Conservation (phyloP, 2,329 filamentous ascomycete species). For the Lachnellula hyalina region DNA sequence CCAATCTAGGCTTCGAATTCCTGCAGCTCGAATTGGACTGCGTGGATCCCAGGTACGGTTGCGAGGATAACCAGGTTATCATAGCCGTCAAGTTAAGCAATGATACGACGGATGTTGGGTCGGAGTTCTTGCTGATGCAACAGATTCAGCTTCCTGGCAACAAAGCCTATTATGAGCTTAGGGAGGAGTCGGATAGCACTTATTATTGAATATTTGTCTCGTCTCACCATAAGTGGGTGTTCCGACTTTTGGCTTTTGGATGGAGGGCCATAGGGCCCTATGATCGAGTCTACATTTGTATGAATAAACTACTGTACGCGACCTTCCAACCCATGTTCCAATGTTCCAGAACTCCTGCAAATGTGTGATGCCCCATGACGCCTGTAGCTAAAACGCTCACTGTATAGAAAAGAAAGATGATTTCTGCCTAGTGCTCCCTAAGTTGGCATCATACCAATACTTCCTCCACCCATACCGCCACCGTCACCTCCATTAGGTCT, state of each 20-base stretch:
- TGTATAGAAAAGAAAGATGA: neutral
- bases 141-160: neutral
- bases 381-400: neutral
- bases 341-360: neutral
- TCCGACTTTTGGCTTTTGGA: no score
- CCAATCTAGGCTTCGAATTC: neutral
- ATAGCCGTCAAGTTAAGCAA: neutral
- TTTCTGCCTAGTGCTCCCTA: constrained; percentile 6
- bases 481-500: neutral
- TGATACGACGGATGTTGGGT: neutral
- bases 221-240: no score
- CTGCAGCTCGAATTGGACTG: neutral
- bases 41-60: neutral
- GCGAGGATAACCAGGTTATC: neutral
- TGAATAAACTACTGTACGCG: neutral
- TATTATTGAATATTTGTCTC: neutral
- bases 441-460: constrained; percentile 12
- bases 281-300: neutral
- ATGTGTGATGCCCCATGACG: neutral
- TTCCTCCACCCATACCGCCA: constrained; percentile 2
- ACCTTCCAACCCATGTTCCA: neutral
- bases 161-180: neutral
- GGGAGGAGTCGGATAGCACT: neutral
- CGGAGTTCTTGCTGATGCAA: neutral
- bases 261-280: neutral